Conservation (phyloP, 805 yeast species). For the Metschnikowia anglica region DNA sequence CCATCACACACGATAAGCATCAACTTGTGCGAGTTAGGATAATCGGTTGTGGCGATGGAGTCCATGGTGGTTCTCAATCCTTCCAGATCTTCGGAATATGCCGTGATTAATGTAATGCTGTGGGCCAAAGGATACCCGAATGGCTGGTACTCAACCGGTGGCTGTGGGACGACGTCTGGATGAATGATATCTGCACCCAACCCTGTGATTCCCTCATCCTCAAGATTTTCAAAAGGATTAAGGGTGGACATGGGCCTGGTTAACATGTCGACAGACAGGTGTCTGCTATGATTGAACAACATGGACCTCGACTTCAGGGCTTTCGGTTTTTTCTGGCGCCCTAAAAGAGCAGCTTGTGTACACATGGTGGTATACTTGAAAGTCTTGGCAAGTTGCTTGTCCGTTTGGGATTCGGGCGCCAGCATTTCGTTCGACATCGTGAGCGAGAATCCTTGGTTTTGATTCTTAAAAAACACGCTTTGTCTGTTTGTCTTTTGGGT, state of each 20-base stretch:
- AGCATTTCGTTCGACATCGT: slow-evolving; percentile 19
- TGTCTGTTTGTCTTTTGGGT: slow-evolving; percentile 38
- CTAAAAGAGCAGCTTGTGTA: slow-evolving; percentile 52
- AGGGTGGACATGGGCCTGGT: slow-evolving; percentile 27
- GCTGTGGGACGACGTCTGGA: slow-evolving; percentile 85
- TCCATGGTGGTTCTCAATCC: slow-evolving; percentile 88
- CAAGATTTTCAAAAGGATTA: slow-evolving; percentile 36
- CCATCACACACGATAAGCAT: slow-evolving; percentile 91
- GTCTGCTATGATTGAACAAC: slow-evolving; percentile 16
- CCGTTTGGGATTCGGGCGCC: slow-evolving; percentile 7
- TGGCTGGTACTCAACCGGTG: slow-evolving; percentile 87
- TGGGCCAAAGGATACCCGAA: slow-evolving; percentile 60
- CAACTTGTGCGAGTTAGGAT: slow-evolving; percentile 91
- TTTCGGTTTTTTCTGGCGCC: slow-evolving; percentile 21
- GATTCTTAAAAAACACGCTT: slow-evolving; percentile 40
- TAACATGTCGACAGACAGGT: slow-evolving; percentile 37
- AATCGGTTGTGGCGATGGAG: slow-evolving; percentile 91
- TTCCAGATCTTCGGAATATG: slow-evolving; percentile 89
- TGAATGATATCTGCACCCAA: slow-evolving; percentile 61
- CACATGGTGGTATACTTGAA: slow-evolving; percentile 62
- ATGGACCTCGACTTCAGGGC: slow-evolving; percentile 18
- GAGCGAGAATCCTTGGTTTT: slow-evolving; percentile 36
- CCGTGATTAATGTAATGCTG: slow-evolving; percentile 60
- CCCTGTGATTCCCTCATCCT: slow-evolving; percentile 38
- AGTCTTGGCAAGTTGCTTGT: slow-evolving; percentile 30